Percentiles rank a stretch among this genome's conserved stretches.
Evolutionary conservation across 1,284 basidiomycete species (phyloP).

Genomic region (Trametes hirsuta): DNA sequence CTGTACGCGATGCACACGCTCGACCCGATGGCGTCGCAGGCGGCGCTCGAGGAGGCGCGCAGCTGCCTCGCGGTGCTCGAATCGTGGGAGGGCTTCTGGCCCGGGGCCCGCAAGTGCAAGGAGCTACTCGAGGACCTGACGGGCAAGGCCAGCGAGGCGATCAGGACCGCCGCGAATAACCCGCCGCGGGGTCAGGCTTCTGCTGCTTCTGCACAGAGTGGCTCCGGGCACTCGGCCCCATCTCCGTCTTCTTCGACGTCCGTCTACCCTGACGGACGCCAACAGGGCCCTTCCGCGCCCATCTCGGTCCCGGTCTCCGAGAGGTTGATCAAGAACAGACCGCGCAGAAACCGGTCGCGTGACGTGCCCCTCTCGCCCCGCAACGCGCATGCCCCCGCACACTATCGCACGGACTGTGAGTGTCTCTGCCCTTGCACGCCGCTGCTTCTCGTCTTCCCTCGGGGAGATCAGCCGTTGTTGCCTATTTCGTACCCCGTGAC

Average conservation of each 20-base stretch:
- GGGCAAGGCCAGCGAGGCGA: constrained; percentile 69
- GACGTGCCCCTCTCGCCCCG: constrained; percentile 63
- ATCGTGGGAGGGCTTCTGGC: constrained; percentile 87
- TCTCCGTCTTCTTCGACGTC: constrained; percentile 22
- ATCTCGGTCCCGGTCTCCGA: constrained; percentile 37
- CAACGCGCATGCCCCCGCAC: constrained; percentile 62
- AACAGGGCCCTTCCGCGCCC: constrained; percentile 24
- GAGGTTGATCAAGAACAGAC: constrained; percentile 54
- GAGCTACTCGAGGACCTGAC: constrained; percentile 73
- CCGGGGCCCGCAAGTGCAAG: constrained; percentile 85
- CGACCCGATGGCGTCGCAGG: constrained; percentile 65
- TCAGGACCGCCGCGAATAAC: constrained; percentile 39
- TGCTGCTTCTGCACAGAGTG: constrained; percentile 7
- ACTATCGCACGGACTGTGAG: constrained; percentile 69
- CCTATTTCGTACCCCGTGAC: constrained; percentile 21
- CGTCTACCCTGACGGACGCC: constrained; percentile 19
- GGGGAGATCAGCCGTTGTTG: constrained; percentile 27
- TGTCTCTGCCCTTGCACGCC: constrained; percentile 18
- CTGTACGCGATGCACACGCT: constrained; percentile 85
- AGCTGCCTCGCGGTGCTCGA: constrained; percentile 73
- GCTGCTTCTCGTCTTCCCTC: constrained; percentile 22
- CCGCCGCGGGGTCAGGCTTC: constrained; percentile 23
- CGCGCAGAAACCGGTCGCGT: constrained; percentile 59
- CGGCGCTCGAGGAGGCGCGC: constrained; percentile 84
- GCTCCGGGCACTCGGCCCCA: constrained; percentile 25